Conservation (phyloP, 1,139 yeast genomes). For the Yamadazyma atmosphaerica region DNA sequence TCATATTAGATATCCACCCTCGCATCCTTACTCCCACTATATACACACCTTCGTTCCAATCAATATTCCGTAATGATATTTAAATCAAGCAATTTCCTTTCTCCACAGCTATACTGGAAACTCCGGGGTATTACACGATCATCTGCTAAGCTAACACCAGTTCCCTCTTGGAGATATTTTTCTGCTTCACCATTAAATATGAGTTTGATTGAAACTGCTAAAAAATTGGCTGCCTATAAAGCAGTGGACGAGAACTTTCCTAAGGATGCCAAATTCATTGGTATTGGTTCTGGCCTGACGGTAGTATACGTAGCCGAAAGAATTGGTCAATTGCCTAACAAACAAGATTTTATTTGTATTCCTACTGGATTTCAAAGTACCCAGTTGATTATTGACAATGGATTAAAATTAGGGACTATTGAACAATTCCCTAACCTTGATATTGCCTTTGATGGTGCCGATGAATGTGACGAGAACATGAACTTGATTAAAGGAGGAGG, state of each 20-base stretch:
- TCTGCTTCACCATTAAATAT: constrained; percentile 8
- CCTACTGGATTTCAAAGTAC: constrained; percentile 98
- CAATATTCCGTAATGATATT: no score
- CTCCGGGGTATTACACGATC: no score
- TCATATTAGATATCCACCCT: no score
- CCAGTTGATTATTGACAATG: constrained; percentile 79
- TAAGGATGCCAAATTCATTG: constrained; percentile 68
- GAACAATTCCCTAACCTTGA: constrained; percentile 82
- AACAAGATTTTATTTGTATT: constrained; percentile 67
- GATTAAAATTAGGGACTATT: constrained; percentile 73
- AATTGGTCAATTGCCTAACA: constrained; percentile 68
- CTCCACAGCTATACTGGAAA: no score
- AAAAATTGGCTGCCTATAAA: constrained; percentile 81
- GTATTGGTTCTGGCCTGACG: constrained; percentile 96
- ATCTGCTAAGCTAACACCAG: no score
- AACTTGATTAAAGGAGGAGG: constrained; percentile 98
- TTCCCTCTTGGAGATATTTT: no score
- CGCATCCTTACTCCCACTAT: no score
- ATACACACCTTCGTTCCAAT: no score
- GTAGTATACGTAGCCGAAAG: constrained; percentile 96
- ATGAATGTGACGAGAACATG: constrained; percentile 78
- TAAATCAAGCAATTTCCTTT: no score
- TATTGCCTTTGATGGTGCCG: constrained; percentile 98
- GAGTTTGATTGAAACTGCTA: constrained; percentile 60
- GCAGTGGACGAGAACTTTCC: constrained; percentile 93